Evolutionary conservation across 805 yeast genomes (phyloP), one percentile per base, ranked within the genome.

Genomic region (Schizosaccharomyces japonicus): DNA sequence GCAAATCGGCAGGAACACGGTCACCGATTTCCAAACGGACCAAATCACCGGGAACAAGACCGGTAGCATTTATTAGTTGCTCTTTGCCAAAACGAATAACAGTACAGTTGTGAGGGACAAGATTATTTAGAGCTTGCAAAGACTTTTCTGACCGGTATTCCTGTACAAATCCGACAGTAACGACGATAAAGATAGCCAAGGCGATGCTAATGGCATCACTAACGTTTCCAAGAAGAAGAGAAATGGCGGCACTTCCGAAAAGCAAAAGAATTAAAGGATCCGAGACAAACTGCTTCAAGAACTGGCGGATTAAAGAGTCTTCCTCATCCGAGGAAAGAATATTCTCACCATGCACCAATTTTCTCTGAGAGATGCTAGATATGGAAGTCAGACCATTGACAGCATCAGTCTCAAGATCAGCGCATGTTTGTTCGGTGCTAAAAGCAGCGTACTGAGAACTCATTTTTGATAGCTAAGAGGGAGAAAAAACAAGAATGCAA

Each of bases 71-170:
- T 3, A 45, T n/a, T 29, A 19, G 29, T 47, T 80, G 77, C 7
- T 81, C 73, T 50, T 73, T 70, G 10, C 84, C 85, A 55, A 73
- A 76, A 61, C 99, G 72, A 8, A 92, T 78, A 46, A 90, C 70
- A 59, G 87, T 90, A 32, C 95, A 93, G 58, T 80, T 83, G n/a
- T 93, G 95, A 1, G 99, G 99, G 5, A 90, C 95, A 55, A 90
- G 70, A 58, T 80, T 80, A 60, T 80, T 85, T 50, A 90, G 70
- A 0, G 96, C 96, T 60, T 85, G 93, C 50, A 90, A 66, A 4
- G 95, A 81, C 66, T 90, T 80, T 58, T 90, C 99, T 1, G 94
- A 81, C 57, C 95, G 71, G 58, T 85, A 85, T 61, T 90, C 99
- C 64, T 90, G 99, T 29, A 90, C 85, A 64, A 90, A 90, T 0